Evolutionary conservation across 257 asterid species (phyloP).

Genomic region (Henckelia pumila): DNA sequence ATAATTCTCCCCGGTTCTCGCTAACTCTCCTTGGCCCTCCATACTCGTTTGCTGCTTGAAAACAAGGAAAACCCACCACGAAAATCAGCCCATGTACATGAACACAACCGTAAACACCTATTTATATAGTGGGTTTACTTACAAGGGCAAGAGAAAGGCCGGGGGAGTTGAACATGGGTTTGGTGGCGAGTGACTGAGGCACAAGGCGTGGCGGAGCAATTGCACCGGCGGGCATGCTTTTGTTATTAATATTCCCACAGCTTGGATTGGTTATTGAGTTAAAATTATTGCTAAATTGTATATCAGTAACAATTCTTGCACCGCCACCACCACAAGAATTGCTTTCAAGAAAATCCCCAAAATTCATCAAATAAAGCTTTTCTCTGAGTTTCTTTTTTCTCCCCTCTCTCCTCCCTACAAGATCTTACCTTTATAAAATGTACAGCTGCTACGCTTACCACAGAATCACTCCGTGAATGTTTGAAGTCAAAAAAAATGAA

Average conservation of each 20-base stretch:
- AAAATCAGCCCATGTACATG: neutral
- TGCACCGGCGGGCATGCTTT: constrained; percentile 49
- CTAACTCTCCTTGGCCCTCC: constrained; percentile 75
- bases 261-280: constrained; percentile 17
- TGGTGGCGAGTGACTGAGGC: constrained; percentile 50
- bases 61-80: constrained; percentile 1
- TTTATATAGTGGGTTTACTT: neutral
- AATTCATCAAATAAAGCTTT: constrained; percentile 66
- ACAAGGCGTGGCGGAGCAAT: constrained; percentile 48
- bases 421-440: constrained; percentile 1
- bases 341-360: constrained; percentile 84
- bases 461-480: constrained; percentile 23
- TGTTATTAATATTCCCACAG: neutral
- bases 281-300: constrained; percentile 36
- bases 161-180: constrained; percentile 73
- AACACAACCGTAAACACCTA: neutral
- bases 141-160: constrained; percentile 97
- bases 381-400: neutral
- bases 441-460: constrained; percentile 16
- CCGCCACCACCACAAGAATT: constrained; percentile 54
- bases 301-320: constrained; percentile 62
- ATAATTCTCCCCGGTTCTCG: constrained; percentile 45
- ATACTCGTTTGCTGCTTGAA: constrained; percentile 58
- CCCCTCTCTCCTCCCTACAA: neutral
- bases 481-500: neutral